phyloP scores from a whole-genome alignment of 805 yeast genomes.

The Yamadazyma tumulicola region DNA sequence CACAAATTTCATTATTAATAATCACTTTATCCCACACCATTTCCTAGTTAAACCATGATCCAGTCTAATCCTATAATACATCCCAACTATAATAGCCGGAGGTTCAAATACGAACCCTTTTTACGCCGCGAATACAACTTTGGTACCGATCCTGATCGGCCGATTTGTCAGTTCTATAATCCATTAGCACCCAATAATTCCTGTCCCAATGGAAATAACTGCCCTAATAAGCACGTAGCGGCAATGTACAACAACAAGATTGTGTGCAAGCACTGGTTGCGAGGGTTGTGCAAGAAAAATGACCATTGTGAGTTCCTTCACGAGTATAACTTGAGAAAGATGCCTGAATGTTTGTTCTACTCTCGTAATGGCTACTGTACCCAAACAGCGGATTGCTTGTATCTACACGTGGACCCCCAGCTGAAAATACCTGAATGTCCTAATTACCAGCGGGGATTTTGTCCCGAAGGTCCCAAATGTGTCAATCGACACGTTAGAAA shows the following conservation, averaged over 20 bases:
- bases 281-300: constrained; percentile 95
- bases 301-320: constrained; percentile 95
- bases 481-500: constrained; percentile 75
- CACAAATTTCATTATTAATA: neutral
- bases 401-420: constrained; percentile 86
- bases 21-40: neutral
- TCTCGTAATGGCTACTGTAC: constrained; percentile 83
- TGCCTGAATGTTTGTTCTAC: constrained; percentile 95
- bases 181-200: constrained; percentile 52
- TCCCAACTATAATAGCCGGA: constrained; percentile 36
- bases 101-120: constrained; percentile 75
- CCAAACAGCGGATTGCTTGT: constrained; percentile 91
- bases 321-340: constrained; percentile 87
- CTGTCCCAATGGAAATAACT: constrained; percentile 82
- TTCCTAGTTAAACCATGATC: constrained; percentile 33
- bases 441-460: constrained; percentile 82
- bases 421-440: constrained; percentile 85
- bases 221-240: constrained; percentile 83
- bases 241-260: constrained; percentile 51
- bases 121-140: constrained; percentile 75
- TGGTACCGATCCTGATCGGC: constrained; percentile 85
- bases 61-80: constrained; percentile 37
- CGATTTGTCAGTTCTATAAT: constrained; percentile 71
- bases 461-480: constrained; percentile 89
- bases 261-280: constrained; percentile 97